Conservation (phyloP, 805 yeast genomes). For the Wickerhamomyces ciferrii region DNA sequence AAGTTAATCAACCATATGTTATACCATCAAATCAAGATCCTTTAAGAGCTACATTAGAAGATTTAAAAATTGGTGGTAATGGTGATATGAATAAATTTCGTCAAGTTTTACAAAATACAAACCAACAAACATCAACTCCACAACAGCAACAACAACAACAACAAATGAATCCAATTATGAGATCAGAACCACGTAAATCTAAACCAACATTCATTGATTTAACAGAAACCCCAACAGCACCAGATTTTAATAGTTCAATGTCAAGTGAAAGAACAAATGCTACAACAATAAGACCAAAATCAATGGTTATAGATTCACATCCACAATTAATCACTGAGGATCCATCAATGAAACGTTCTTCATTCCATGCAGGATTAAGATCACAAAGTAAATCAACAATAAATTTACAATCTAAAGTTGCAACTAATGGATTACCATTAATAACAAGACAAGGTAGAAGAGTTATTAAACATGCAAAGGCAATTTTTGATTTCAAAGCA, state of each 20-base stretch:
- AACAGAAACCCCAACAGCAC: not conserved
- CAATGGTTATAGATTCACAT: conserved; percentile 14
- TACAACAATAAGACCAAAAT: conserved; percentile 22
- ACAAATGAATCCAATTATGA: not conserved
- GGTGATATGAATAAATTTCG: conserved; percentile 34
- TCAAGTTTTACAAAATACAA: conserved; percentile 20
- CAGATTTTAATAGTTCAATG: conserved; percentile 10
- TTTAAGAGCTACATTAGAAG: conserved; percentile 47
- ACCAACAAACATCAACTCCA: no score
- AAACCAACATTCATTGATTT: not conserved
- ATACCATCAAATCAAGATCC: conserved; percentile 34
- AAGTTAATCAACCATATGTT: conserved; percentile 3
- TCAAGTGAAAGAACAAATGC: conserved; percentile 16
- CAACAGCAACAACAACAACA: not conserved
- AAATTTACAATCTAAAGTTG: conserved; percentile 18
- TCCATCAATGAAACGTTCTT: conserved; percentile 14
- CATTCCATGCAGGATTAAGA: conserved; percentile 22
- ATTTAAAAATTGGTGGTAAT: conserved; percentile 34
- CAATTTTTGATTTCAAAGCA: conserved; percentile 54
- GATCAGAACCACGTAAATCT: not conserved
- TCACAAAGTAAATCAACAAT: conserved; percentile 19
- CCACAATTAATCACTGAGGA: conserved; percentile 2
- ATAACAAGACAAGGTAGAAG: conserved; percentile 48
- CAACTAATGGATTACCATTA: conserved; percentile 35
- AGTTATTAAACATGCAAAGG: conserved; percentile 46